Base-by-base conservation (phyloP, 2,329 filamentous ascomycete genomes). In the Clarireedia homoeocarpa region DNA sequence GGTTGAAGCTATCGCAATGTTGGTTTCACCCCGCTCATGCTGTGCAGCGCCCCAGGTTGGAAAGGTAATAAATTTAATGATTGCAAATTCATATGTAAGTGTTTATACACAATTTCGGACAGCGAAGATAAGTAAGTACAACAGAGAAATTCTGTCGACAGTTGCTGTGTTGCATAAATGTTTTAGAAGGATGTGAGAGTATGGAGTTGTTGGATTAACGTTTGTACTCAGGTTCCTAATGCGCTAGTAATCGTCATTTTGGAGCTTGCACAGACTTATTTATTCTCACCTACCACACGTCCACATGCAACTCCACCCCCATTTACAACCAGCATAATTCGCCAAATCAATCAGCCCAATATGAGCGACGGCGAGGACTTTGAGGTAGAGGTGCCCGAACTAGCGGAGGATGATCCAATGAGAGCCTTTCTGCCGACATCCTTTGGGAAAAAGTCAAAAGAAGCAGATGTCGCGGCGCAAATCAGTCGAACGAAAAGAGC, bases 361-460 rank as follows among this genome's bases (percentile, higher is more conserved):
- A 84, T 84, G 82, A 80, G 77, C 65, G 79, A 82, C 72, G 79
- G 80, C 63, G 80, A 83, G 52, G 81, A 85, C 48, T 74, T 77
- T 64, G 75, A 80, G 59, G 73, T 85, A 44, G 80, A 84, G 63
- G 72, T 68, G 24, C 76, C 79, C 17, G 75, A 77, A 36, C 65
- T 85, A 59, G 77, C 78, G 36, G 74, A 73, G 20, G 82, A 89
- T 67, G 86, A 90, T 61, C 84, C 85, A 42, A 80, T 92, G 77
- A 81, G 85, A 67, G 79, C 83, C 51, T 95, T 91, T 68, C 74
- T 96, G 59, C 91, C 92, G 0, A 78, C 84, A 2, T 83, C 89
- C 0, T 96, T 97, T 69, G 92, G 92, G 52, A 95, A 92, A 71
- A 86, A 88, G 69, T 79, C 83, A 39, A 85, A 82, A 64, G 82